phyloP scores from a whole-genome alignment of 306 rosid genomes.

The Cicer judaicum region DNA sequence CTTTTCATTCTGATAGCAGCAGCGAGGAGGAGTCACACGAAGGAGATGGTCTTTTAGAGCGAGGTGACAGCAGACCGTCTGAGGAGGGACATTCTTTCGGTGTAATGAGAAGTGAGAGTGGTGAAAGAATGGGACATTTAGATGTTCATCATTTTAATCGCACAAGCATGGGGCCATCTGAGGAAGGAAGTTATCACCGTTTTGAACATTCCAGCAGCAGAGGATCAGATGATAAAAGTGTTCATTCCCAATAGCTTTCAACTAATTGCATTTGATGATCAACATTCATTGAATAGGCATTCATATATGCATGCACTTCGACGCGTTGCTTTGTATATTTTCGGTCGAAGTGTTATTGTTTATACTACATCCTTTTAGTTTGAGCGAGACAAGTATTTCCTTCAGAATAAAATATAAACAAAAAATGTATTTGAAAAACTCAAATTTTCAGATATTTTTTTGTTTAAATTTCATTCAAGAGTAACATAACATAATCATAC shows the following conservation, averaged over 20 bases:
- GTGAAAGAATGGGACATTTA: not conserved
- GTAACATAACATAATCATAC: not conserved
- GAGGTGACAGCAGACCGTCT: constrained; percentile 36
- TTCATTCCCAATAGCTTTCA: not conserved
- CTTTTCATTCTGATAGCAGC: constrained; percentile 13
- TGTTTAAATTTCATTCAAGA: no score
- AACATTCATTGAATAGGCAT: constrained; percentile 13
- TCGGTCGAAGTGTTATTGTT: constrained; percentile 38
- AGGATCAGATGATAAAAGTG: constrained; percentile 34
- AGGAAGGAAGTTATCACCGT: constrained; percentile 34
- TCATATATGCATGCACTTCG: constrained; percentile 24
- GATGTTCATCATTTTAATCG: constrained; percentile 12
- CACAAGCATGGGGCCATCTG: constrained; percentile 23
- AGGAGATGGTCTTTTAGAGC: constrained; percentile 20
- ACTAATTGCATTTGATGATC: not conserved
- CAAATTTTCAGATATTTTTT: no score
- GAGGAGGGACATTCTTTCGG: constrained; percentile 40
- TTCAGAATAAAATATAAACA: no score
- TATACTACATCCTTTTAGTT: constrained; percentile 29
- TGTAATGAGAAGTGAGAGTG: not conserved
- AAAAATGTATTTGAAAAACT: no score
- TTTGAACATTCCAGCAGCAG: constrained; percentile 29
- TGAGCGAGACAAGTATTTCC: constrained; percentile 16
- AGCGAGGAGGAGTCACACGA: constrained; percentile 14
- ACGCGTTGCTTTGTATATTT: constrained; percentile 38